Base-by-base conservation (phyloP, 2,329 filamentous ascomycete species). In the Fusarium oxysporum region DNA sequence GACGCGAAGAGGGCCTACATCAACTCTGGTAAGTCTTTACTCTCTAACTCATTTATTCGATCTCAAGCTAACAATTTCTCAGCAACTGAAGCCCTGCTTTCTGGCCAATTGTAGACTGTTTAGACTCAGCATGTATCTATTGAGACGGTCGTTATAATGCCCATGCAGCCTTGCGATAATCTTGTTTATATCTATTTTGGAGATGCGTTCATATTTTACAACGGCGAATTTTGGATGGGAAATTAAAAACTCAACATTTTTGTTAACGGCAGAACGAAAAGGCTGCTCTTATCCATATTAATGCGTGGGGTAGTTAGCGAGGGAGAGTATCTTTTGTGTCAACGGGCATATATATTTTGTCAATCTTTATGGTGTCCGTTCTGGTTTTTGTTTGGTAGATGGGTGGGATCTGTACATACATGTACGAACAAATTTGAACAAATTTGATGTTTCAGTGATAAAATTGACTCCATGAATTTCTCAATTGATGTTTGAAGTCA, bases 1-100 rank as follows among this genome's bases (percentile, higher is more conserved):
- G 95, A 98, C 81, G 87, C 91, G 60, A 97, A 94, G 88, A 92
- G 95, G 83, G 91, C 93, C 65, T 99, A 98, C 83, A 98, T 99
- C 81, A 95, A 95, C 82, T 95, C 92, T 85, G 93, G 93, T 96
- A 91, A 89, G 53, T 67, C 41, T 30, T 72, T 45, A 19, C 28
- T 33, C 37, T 38, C 19, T 41, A 14, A 6, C 28, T 43, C 37
- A 45, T 33, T 25, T 44, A 41, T 37, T 41, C 56, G 44, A 51
- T 37, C 60, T 13, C 23, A 33, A 14, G 43, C 72, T 79, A 70
- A 79, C 71, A 50, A 58, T 43, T 23, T 37, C 50, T 28, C 76
- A 89, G 93, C 93, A 75, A 95, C 93, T 65, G 93, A 95, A 83
- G 93, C 93, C 58, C 86, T 95, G 70, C 85, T 96, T 59, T 93